These are phyloP conservation scores for Camellia sinensis DNA, from an alignment of 148 eudicot genomes.

Conservation along the genomic window DNA sequence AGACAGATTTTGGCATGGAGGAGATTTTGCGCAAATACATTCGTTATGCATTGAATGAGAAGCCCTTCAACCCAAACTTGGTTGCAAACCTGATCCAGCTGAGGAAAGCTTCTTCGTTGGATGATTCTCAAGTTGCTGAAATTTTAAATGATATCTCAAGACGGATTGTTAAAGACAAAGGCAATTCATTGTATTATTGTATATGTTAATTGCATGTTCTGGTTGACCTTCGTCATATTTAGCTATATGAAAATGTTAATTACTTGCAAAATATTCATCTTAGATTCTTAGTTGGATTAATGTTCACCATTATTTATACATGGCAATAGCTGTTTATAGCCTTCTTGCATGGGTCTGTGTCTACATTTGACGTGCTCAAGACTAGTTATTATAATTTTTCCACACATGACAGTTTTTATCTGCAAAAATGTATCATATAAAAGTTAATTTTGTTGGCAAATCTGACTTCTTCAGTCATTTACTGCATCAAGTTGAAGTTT, in stretches of 20 bases:
- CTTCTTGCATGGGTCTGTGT: too few relatives aligned
- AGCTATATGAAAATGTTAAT: not conserved
- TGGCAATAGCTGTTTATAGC: too few relatives aligned
- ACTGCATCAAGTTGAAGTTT: too few relatives aligned
- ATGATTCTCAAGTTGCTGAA: slow-evolving; percentile 67
- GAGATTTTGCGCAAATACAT: slow-evolving; percentile 86
- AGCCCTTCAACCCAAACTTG: slow-evolving; percentile 70
- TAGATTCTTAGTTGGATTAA: too few relatives aligned
- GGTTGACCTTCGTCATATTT: not conserved
- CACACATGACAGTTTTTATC: too few relatives aligned
- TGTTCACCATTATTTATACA: too few relatives aligned
- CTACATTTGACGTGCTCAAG: too few relatives aligned
- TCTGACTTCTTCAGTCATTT: too few relatives aligned
- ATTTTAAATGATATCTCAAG: slow-evolving; percentile 78
- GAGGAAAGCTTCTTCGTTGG: slow-evolving; percentile 62
- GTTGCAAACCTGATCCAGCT: slow-evolving; percentile 75
- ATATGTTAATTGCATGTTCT: not conserved
- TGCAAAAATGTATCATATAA: too few relatives aligned
- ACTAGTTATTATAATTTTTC: too few relatives aligned
- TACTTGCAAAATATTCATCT: too few relatives aligned
- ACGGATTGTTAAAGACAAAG: slow-evolving; percentile 84
- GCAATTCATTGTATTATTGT: slow-evolving; percentile 23
- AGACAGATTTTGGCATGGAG: slow-evolving; percentile 80
- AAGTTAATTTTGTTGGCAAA: too few relatives aligned
- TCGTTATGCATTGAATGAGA: slow-evolving; percentile 85